Conservation (phyloP, 2,329 filamentous ascomycete genomes). For the Fusarium solani-melongenae region DNA sequence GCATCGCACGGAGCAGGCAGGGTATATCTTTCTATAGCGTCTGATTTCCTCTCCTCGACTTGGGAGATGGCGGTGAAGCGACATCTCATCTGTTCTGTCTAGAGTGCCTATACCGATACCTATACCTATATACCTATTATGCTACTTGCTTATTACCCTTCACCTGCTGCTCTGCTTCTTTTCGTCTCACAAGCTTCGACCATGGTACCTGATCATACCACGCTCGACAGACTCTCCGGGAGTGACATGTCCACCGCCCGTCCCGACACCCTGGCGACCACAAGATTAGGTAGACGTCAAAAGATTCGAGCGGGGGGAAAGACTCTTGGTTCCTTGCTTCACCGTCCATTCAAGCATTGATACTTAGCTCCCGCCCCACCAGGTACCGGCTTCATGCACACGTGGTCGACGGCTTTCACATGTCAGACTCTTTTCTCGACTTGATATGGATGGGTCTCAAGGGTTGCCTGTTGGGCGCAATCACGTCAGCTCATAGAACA, state of each 20-base stretch:
- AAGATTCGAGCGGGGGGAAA: background rate
- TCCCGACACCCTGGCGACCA: conserved; percentile 4
- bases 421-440: background rate
- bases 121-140: conserved; percentile 15
- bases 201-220: background rate
- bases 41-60: conserved; percentile 2
- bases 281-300: conserved; percentile 5
- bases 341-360: background rate
- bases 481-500: conserved; percentile 1
- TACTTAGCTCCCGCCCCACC: background rate
- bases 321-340: background rate
- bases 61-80: background rate
- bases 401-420: conserved; percentile 6
- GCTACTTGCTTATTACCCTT: background rate
- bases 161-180: background rate
- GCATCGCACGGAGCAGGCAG: conserved; percentile 34
- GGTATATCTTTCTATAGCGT: conserved; percentile 17
- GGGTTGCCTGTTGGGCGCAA: background rate
- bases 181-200: background rate
- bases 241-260: conserved; percentile 1
- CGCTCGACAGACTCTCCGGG: background rate
- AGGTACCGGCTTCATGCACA: conserved; percentile 4
- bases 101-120: background rate
- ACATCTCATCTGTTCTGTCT: background rate
- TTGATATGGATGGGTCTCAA: background rate